These are phyloP conservation scores for Fusarium sp. DNA, from an alignment of 2,329 filamentous ascomycete species.

Conservation along the genomic window DNA sequence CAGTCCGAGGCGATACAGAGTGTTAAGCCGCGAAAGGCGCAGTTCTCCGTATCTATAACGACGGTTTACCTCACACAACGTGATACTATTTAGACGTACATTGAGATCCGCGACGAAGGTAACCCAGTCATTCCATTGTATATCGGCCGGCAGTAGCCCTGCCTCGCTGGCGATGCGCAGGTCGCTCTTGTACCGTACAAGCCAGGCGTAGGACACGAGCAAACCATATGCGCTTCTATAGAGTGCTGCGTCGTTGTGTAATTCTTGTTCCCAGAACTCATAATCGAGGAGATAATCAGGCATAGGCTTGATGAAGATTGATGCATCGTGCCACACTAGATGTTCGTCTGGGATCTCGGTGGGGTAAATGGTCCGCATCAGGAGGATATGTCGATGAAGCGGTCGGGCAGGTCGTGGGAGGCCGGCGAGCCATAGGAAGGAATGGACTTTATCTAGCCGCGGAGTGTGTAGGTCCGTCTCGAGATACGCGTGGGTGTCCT, in stretches of 20 bases:
- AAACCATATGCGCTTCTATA: neutral
- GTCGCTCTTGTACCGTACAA: neutral
- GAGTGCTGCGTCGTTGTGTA: neutral
- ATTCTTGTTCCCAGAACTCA: neutral
- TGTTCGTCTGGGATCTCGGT: constrained; percentile 1
- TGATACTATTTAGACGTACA: neutral
- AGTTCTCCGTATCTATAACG: constrained; percentile 34
- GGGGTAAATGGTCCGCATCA: neutral
- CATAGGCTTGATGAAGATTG: neutral
- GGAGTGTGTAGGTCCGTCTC: neutral
- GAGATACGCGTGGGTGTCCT: neutral
- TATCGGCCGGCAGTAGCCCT: neutral
- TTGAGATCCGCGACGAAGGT: constrained; percentile 9
- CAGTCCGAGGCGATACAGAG: constrained; percentile 13
- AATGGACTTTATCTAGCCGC: neutral
- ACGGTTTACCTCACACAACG: neutral
- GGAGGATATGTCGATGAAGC: neutral
- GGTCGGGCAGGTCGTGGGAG: neutral
- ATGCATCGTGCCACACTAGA: neutral
- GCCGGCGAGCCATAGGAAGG: neutral
- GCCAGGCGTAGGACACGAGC: neutral
- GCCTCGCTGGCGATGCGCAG: neutral
- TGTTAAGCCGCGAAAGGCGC: constrained; percentile 28
- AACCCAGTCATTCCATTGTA: constrained; percentile 3
- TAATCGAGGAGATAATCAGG: neutral